phyloP scores from a whole-genome alignment of 257 asterid genomes.

The Nicotiana tomentosiformis region DNA sequence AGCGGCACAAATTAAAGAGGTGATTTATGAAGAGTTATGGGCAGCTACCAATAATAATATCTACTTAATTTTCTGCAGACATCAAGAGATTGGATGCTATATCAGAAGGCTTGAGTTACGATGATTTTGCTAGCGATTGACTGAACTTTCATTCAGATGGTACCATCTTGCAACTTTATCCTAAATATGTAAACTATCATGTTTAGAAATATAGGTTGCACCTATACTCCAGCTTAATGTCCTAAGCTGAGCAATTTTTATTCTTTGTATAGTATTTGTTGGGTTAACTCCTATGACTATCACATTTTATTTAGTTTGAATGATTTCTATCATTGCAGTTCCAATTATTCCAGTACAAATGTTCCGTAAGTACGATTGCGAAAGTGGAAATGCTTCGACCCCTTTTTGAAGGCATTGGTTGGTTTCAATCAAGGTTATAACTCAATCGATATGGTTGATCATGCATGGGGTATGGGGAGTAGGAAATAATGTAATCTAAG shows the following conservation, averaged over 20 bases:
- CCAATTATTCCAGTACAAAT: not conserved
- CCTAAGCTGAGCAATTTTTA: not conserved
- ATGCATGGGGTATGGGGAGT: not conserved
- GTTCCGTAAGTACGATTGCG: not conserved
- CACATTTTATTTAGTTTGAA: not conserved
- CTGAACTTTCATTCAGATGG: constrained; percentile 4
- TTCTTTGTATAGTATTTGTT: not conserved
- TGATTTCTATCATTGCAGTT: not conserved
- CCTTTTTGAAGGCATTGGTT: not conserved
- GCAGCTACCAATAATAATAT: not conserved
- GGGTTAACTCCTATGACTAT: not conserved
- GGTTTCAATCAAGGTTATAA: not conserved
- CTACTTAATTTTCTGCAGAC: constrained; percentile 29
- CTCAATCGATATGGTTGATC: not conserved
- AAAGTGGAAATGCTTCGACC: not conserved
- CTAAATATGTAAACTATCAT: not conserved
- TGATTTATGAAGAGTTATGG: not conserved
- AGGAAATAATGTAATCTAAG: not conserved
- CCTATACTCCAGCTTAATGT: not conserved
- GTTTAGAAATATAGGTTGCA: not conserved
- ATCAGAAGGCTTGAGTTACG: constrained; percentile 46
- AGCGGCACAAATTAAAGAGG: not conserved
- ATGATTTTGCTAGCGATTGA: constrained; percentile 48
- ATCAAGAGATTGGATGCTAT: constrained; percentile 41
- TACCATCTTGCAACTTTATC: not conserved